phyloP scores from a whole-genome alignment of 352 stramenopile species.

The Elongisporangium prolatum region DNA sequence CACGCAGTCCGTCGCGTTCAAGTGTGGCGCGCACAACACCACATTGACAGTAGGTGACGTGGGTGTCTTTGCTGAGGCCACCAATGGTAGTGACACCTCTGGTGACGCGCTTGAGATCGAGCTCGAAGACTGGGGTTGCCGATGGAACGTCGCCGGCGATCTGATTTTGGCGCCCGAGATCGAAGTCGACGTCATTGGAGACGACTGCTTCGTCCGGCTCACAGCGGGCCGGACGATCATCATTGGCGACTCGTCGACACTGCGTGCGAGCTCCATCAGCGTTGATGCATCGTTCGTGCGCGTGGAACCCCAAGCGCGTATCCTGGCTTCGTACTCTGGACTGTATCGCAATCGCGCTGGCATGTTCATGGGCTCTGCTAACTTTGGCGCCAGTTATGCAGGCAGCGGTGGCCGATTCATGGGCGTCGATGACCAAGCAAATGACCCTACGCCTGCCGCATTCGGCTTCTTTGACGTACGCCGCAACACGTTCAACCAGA shows the following conservation, averaged over 20 bases:
- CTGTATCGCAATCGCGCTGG: constrained; percentile 19
- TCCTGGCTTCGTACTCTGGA: constrained; percentile 32
- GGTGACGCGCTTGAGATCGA: constrained; percentile 3
- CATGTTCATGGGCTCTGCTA: constrained; percentile 29
- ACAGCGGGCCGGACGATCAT: constrained; percentile 52
- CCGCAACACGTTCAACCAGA: background rate
- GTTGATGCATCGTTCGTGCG: constrained; percentile 64
- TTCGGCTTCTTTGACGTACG: background rate
- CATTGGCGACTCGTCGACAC: constrained; percentile 20
- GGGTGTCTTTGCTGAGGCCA: background rate
- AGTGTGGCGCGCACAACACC: constrained; percentile 17
- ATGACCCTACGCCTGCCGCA: background rate
- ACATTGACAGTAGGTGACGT: background rate
- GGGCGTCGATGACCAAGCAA: background rate
- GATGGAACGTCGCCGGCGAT: constrained; percentile 57
- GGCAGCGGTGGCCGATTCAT: constrained; percentile 49
- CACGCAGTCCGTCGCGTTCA: constrained; percentile 30
- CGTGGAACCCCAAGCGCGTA: constrained; percentile 27
- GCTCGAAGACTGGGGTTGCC: constrained; percentile 33
- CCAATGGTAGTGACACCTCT: background rate
- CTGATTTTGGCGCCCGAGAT: constrained; percentile 35
- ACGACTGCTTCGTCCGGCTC: constrained; percentile 53
- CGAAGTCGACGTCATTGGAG: constrained; percentile 30
- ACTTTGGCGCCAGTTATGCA: constrained; percentile 47
- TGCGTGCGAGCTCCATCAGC: constrained; percentile 40